A percentile compares a stretch with the other conserved stretches of the same genome.
phyloP scores from a whole-genome alignment of 306 rosid genomes.

The Pyrus betulifolia region DNA sequence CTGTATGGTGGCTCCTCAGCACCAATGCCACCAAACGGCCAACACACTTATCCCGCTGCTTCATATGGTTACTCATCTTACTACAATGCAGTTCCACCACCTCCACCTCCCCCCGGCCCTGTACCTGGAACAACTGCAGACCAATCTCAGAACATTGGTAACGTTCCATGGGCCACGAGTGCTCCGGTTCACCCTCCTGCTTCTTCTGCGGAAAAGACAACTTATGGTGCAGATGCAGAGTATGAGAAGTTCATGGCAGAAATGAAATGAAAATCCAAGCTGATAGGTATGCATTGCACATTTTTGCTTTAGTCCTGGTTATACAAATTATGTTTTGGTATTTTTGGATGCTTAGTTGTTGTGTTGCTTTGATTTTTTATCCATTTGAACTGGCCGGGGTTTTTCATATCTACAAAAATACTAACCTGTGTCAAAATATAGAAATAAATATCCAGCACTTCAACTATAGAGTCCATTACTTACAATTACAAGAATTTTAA shows the following conservation, averaged over 20 bases:
- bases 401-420: background rate
- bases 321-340: background rate
- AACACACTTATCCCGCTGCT: conserved; percentile 60
- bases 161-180: conserved; percentile 71
- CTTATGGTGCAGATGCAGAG: conserved; percentile 76
- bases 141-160: conserved; percentile 51
- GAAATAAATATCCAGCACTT: background rate
- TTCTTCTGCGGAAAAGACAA: conserved; percentile 51
- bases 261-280: conserved; percentile 58
- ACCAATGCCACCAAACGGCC: conserved; percentile 59
- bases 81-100: conserved; percentile 73
- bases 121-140: conserved; percentile 39
- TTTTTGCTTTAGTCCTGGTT: conserved; percentile 4
- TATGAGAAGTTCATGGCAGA: conserved; percentile 98
- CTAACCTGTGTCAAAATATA: background rate
- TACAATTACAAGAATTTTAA: background rate
- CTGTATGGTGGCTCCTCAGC: conserved; percentile 50
- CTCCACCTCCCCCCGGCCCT: conserved; percentile 53
- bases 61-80: conserved; percentile 74
- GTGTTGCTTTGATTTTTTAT: background rate
- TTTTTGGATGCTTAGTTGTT: background rate
- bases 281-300: conserved; percentile 36
- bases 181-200: conserved; percentile 45
- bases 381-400: background rate
- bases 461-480: background rate